Conservation (phyloP, 768 basidiomycete species). For the Psilocybe azurescens region DNA sequence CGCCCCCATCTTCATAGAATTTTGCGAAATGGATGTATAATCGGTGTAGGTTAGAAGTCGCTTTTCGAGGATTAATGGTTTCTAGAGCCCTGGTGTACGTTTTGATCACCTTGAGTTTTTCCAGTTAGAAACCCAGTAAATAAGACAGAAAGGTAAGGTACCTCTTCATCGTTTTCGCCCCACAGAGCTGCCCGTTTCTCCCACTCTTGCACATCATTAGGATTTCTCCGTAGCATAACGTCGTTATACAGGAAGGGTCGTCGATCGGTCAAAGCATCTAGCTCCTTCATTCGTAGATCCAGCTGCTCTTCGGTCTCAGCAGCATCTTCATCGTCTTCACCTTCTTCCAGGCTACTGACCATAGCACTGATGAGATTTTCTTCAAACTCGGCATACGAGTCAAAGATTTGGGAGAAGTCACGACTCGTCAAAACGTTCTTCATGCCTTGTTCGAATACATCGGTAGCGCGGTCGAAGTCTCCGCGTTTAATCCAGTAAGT, state of each 20-base stretch:
- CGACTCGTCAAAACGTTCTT: constrained; percentile 87
- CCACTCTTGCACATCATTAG: constrained; percentile 99
- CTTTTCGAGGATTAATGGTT: constrained; percentile 86
- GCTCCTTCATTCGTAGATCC: constrained; percentile 88
- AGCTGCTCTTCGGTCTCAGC: constrained; percentile 84
- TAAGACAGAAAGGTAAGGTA: constrained; percentile 28
- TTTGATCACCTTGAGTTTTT: constrained; percentile 74
- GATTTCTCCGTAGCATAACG: constrained; percentile 90
- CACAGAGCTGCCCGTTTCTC: constrained; percentile 95
- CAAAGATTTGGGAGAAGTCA: constrained; percentile 98
- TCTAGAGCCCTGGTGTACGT: constrained; percentile 92
- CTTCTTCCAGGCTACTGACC: constrained; percentile 85
- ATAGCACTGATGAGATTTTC: constrained; percentile 89
- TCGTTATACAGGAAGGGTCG: constrained; percentile 97
- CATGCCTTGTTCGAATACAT: constrained; percentile 88
- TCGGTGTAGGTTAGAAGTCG: constrained; percentile 88
- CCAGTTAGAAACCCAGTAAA: not conserved
- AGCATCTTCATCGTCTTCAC: constrained; percentile 84
- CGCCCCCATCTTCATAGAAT: constrained; percentile 97
- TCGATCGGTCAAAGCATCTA: constrained; percentile 94
- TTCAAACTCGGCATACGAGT: constrained; percentile 93
- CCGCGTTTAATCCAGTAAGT: constrained; percentile 99
- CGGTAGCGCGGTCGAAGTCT: constrained; percentile 91
- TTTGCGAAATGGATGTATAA: constrained; percentile 95
- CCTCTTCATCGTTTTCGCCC: constrained; percentile 94